Evolutionary conservation across 164 flowering plant species (phyloP).

Genomic region (Buxus sempervirens): DNA sequence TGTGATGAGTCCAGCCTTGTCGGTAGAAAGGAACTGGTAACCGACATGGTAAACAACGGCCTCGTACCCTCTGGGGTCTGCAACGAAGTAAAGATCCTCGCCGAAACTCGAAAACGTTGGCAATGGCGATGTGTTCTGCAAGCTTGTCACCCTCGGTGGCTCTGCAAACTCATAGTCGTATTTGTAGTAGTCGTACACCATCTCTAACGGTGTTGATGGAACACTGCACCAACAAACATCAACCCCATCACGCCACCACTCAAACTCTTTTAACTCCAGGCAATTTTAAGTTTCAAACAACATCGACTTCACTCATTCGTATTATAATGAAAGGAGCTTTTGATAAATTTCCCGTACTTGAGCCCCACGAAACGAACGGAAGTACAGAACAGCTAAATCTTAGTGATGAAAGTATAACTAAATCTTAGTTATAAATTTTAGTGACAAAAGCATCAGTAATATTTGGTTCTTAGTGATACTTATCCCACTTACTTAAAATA

Average conservation of each 20-base stretch:
- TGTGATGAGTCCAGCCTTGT: conserved; percentile 14
- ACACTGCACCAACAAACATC: conserved; percentile 13
- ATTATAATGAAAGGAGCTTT: too few relatives aligned
- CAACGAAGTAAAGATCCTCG: conserved; percentile 32
- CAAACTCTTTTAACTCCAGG: too few relatives aligned
- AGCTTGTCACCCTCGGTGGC: conserved; percentile 42
- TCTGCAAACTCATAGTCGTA: conserved; percentile 42
- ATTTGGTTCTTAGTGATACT: too few relatives aligned
- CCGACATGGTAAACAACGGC: conserved; percentile 29
- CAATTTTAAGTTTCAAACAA: too few relatives aligned
- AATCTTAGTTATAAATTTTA: too few relatives aligned
- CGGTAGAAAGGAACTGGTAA: conserved; percentile 21
- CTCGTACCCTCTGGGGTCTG: conserved; percentile 41
- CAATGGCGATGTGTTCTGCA: conserved; percentile 33
- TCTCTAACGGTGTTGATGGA: conserved; percentile 28
- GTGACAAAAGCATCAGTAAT: too few relatives aligned
- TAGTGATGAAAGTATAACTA: too few relatives aligned
- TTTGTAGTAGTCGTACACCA: conserved; percentile 27
- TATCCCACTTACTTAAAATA: too few relatives aligned
- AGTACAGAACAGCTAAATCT: too few relatives aligned
- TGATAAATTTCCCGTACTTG: too few relatives aligned
- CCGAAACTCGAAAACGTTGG: conserved; percentile 34
- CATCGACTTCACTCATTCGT: too few relatives aligned
- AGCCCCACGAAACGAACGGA: too few relatives aligned
- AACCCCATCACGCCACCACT: not conserved